A percentile compares a stretch with the other conserved stretches of the same genome.
Conservation (phyloP, 306 rosid genomes). For the Delonix regia region DNA sequence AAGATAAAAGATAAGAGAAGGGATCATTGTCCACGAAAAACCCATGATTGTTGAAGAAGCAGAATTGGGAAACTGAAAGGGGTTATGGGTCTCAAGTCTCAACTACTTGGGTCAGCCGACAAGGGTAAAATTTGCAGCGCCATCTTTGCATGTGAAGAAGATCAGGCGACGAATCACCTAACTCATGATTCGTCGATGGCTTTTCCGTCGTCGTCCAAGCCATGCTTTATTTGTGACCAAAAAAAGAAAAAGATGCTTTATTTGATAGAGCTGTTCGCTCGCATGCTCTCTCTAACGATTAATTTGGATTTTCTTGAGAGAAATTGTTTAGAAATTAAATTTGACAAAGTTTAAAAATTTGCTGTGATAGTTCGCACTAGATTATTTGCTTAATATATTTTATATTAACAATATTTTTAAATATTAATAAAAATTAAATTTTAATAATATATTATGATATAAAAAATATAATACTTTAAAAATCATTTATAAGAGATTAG, state of each 20-base stretch:
- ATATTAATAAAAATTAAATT: too few species aligned
- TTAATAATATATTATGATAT: too few species aligned
- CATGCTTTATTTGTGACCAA: not conserved
- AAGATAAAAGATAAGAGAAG: constrained; percentile 32
- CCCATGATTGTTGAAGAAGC: constrained; percentile 45
- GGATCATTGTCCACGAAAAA: constrained; percentile 15
- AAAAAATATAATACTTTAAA: too few species aligned
- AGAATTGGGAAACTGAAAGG: constrained; percentile 9
- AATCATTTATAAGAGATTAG: too few species aligned
- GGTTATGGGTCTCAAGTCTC: not conserved
- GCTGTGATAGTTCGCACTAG: too few species aligned
- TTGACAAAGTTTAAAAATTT: too few species aligned
- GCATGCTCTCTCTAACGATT: not conserved
- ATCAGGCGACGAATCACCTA: not conserved
- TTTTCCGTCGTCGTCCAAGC: too few species aligned
- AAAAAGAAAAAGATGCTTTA: too few species aligned
- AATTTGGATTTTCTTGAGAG: too few species aligned
- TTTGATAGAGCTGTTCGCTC: not conserved
- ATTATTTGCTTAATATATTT: too few species aligned
- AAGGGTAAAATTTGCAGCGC: not conserved
- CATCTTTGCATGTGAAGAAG: not conserved
- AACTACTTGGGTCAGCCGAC: not conserved
- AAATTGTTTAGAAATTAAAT: too few species aligned
- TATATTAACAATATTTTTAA: too few species aligned
- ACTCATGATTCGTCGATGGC: not conserved